These are phyloP conservation scores for Sporothrix euskadiensis DNA, from an alignment of 2,329 filamentous ascomycete species.

Conservation along the genomic window DNA sequence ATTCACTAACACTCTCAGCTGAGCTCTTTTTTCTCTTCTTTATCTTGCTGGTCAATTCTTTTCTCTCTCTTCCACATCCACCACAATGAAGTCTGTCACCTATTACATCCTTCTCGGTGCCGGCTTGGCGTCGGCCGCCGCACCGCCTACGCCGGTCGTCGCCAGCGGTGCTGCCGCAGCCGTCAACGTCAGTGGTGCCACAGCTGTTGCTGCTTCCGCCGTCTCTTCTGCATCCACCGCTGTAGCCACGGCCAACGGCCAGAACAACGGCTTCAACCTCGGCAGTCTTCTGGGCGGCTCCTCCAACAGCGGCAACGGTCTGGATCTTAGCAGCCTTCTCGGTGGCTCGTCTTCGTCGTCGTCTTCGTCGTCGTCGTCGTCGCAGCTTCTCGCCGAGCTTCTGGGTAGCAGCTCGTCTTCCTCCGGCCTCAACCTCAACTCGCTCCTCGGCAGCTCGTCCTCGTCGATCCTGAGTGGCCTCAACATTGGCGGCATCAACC, in stretches of 20 bases:
- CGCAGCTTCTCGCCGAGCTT: not conserved
- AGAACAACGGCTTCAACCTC: slow-evolving; percentile 29
- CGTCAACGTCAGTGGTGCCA: slow-evolving; percentile 12
- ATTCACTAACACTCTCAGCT: slow-evolving; percentile 26
- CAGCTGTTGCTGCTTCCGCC: not conserved
- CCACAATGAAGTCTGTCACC: slow-evolving; percentile 35
- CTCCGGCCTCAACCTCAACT: not conserved
- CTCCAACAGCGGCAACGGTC: not conserved
- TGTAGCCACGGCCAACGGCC: not conserved
- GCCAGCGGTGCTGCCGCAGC: slow-evolving; percentile 15
- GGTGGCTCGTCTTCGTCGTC: not conserved
- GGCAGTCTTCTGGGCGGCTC: slow-evolving; percentile 26
- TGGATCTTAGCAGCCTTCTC: not conserved
- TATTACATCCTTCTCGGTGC: slow-evolving; percentile 34
- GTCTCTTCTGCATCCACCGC: not conserved
- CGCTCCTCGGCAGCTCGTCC: not conserved
- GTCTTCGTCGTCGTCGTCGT: not conserved
- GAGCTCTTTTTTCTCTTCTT: slow-evolving; percentile 29
- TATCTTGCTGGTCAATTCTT: slow-evolving; percentile 13
- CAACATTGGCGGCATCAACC: slow-evolving; percentile 36
- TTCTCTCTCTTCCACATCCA: slow-evolving; percentile 15
- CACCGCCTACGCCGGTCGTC: slow-evolving; percentile 17
- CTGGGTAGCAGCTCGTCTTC: not conserved
- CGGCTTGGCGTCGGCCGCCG: slow-evolving; percentile 37
- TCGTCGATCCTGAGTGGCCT: slow-evolving; percentile 27